Evolutionary conservation across 441 rosid species (phyloP).

Genomic region (Cnidoscolus chayamansa): DNA sequence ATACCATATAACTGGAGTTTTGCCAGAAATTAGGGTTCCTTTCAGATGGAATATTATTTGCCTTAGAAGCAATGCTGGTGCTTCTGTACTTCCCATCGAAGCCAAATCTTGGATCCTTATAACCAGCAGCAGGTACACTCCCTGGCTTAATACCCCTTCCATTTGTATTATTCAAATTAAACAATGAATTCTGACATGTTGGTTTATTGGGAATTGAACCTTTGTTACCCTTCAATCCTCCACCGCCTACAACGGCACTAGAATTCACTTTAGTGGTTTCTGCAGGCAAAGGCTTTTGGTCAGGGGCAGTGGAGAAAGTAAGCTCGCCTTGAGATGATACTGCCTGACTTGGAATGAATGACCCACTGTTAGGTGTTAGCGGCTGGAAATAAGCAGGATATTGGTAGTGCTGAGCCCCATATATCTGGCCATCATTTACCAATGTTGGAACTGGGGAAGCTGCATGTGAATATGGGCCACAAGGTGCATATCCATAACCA

Average conservation of each 20-base stretch:
- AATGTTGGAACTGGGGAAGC: slow-evolving; percentile 66
- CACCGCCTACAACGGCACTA: slow-evolving; percentile 35
- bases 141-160: slow-evolving; percentile 50
- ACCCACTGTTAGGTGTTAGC: slow-evolving; percentile 46
- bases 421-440: slow-evolving; percentile 66
- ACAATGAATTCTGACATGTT: slow-evolving; percentile 39
- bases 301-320: slow-evolving; percentile 34
- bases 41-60: slow-evolving; percentile 43
- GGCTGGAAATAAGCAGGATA: slow-evolving; percentile 67
- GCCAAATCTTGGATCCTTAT: slow-evolving; percentile 56
- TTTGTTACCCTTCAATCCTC: slow-evolving; percentile 45
- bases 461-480: slow-evolving; percentile 68
- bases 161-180: slow-evolving; percentile 33
- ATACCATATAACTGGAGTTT: slow-evolving; percentile 58
- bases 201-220: slow-evolving; percentile 53
- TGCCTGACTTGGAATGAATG: slow-evolving; percentile 45
- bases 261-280: slow-evolving; percentile 49
- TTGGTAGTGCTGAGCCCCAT: slow-evolving; percentile 77
- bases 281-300: slow-evolving; percentile 48
- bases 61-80: slow-evolving; percentile 36
- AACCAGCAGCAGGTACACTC: slow-evolving; percentile 43
- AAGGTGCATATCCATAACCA: slow-evolving; percentile 60
- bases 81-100: slow-evolving; percentile 51
- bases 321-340: slow-evolving; percentile 37
- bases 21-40: slow-evolving; percentile 60